Percentiles rank a stretch among this genome's conserved stretches.
phyloP scores from a whole-genome alignment of 352 stramenopile genomes.

The Pythium graminicola region DNA sequence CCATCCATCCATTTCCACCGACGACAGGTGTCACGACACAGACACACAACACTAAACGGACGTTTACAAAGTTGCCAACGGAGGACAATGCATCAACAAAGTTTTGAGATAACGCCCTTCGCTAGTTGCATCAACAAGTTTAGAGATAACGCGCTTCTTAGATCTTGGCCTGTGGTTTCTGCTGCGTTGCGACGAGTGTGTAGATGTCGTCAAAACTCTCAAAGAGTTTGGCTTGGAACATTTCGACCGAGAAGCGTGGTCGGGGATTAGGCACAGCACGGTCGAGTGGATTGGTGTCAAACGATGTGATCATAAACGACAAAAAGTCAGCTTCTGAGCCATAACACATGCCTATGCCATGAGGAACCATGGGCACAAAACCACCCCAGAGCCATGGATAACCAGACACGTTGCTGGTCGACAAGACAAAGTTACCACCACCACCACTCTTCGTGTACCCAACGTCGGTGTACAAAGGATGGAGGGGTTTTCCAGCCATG shows the following conservation, averaged over 20 bases:
- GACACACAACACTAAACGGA: too few species aligned
- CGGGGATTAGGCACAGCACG: slow-evolving; percentile 15
- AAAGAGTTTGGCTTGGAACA: slow-evolving; percentile 46
- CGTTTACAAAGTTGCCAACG: too few species aligned
- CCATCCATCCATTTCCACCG: too few species aligned
- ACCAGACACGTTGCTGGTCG: slow-evolving; percentile 91
- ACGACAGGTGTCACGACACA: too few species aligned
- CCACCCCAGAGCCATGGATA: slow-evolving; percentile 95
- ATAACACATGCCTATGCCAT: slow-evolving; percentile 94
- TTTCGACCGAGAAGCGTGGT: slow-evolving; percentile 30
- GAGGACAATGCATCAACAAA: too few species aligned
- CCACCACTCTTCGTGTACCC: slow-evolving; percentile 80
- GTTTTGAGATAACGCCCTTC: too few species aligned
- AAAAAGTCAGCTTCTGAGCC: slow-evolving; percentile 86
- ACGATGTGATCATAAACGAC: slow-evolving; percentile 90
- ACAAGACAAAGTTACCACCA: slow-evolving; percentile 88
- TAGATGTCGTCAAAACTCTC: slow-evolving; percentile 58
- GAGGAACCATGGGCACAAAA: slow-evolving; percentile 85
- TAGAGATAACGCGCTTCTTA: too few species aligned
- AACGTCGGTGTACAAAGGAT: slow-evolving; percentile 79
- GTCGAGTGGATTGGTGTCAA: slow-evolving; percentile 35
- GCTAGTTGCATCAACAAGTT: too few species aligned
- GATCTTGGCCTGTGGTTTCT: slow-evolving; percentile 17
- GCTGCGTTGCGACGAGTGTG: slow-evolving; percentile 22
- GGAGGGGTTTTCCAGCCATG: slow-evolving; percentile 52